phyloP scores from a whole-genome alignment of 108 stramenopile species.

The Cyclotella cryptica region DNA sequence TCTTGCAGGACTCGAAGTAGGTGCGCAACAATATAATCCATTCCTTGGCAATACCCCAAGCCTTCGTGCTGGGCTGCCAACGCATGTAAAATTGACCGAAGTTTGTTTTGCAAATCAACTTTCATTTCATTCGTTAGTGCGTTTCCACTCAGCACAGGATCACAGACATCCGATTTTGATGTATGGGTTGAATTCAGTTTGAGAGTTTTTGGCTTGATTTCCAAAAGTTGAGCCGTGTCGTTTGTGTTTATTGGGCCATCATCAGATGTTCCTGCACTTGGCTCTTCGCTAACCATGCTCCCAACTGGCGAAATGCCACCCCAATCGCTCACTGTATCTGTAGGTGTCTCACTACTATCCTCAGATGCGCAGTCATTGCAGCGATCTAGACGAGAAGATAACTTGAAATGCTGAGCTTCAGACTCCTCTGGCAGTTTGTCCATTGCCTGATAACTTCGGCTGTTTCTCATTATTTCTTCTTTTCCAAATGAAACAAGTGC shows the following conservation, averaged over 20 bases:
- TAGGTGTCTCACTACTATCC: conserved; percentile 63
- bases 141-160: conserved; percentile 79
- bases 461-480: conserved; percentile 70
- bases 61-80: conserved; percentile 80
- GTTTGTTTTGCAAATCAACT: conserved; percentile 77
- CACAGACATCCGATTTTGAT: conserved; percentile 49
- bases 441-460: conserved; percentile 54
- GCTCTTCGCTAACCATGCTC: conserved; percentile 58
- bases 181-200: conserved; percentile 26
- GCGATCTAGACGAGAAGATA: conserved; percentile 41
- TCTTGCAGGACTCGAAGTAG: conserved; percentile 87
- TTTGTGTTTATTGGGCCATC: conserved; percentile 10
- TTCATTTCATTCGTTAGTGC: conserved; percentile 82
- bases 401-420: conserved; percentile 50
- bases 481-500: conserved; percentile 87
- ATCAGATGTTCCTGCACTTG: conserved; percentile 18
- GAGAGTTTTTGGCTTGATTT: conserved; percentile 22
- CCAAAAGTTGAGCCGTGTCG: conserved; percentile 22
- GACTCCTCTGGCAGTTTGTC: conserved; percentile 69
- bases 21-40: conserved; percentile 93
- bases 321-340: conserved; percentile 91
- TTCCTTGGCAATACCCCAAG: conserved; percentile 91
- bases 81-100: conserved; percentile 79
- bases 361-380: conserved; percentile 40
- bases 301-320: conserved; percentile 79